Evolutionary conservation across 805 yeast species (phyloP).

Genomic region (Pichia membranifaciens): DNA sequence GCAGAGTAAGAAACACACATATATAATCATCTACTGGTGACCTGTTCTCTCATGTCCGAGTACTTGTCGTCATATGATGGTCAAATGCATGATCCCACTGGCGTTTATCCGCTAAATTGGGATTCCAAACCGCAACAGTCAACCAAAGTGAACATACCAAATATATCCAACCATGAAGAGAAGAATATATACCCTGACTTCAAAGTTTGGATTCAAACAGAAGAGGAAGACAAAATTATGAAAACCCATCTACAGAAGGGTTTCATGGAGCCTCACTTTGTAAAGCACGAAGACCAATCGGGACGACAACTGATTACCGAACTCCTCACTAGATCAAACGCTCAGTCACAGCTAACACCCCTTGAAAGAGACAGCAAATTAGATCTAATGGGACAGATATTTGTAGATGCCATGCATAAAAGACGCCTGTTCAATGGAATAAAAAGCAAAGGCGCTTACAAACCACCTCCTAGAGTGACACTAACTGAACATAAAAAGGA

Average conservation of each 20-base stretch:
- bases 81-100: conserved; percentile 24
- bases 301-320: conserved; percentile 48
- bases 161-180: not conserved
- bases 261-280: conserved; percentile 55
- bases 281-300: conserved; percentile 61
- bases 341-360: not conserved
- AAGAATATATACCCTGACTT: conserved; percentile 56
- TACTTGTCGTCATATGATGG: conserved; percentile 14
- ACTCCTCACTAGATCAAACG: conserved; percentile 3
- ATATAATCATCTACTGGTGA: too few species aligned
- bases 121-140: conserved; percentile 11
- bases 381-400: conserved; percentile 42
- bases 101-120: conserved; percentile 29
- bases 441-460: conserved; percentile 48
- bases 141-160: not conserved
- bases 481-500: conserved; percentile 82
- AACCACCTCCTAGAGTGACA: conserved; percentile 86
- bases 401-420: conserved; percentile 43
- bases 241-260: conserved; percentile 63
- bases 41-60: not conserved
- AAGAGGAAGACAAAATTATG: conserved; percentile 49
- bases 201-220: conserved; percentile 59
- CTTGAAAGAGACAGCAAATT: conserved; percentile 11
- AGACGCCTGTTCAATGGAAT: conserved; percentile 42
- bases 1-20: too few species aligned